Evolutionary conservation across 768 basidiomycete species (phyloP).

Genomic region (Suillus spraguei): DNA sequence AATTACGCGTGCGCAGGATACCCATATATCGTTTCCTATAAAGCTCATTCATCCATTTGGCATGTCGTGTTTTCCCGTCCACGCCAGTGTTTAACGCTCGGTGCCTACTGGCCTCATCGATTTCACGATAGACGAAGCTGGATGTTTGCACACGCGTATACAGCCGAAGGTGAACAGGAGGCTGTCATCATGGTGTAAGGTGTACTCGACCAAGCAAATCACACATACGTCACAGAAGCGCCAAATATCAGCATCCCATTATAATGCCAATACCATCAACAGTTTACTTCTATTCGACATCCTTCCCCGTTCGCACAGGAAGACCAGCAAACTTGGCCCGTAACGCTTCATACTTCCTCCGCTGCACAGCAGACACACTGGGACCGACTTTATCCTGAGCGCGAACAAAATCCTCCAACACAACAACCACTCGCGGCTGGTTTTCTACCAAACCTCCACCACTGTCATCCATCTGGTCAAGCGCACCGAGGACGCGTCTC

Average conservation of each 20-base stretch:
- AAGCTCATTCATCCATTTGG: too few species aligned
- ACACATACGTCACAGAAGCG: too few species aligned
- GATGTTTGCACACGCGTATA: too few species aligned
- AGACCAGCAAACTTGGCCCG: slow-evolving; percentile 84
- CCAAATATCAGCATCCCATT: background rate
- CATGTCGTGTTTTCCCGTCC: too few species aligned
- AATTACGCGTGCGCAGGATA: too few species aligned
- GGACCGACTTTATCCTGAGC: slow-evolving; percentile 85
- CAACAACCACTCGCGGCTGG: slow-evolving; percentile 47
- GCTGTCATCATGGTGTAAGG: too few species aligned
- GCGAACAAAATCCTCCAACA: slow-evolving; percentile 63
- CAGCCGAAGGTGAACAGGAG: too few species aligned
- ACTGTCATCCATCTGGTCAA: slow-evolving; percentile 58
- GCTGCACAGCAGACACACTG: slow-evolving; percentile 81
- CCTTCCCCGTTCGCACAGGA: slow-evolving; percentile 51
- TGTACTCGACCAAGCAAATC: too few species aligned
- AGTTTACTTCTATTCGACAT: slow-evolving; percentile 19
- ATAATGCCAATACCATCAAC: background rate
- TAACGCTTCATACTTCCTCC: slow-evolving; percentile 80
- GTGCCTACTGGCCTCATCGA: too few species aligned
- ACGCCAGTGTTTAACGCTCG: too few species aligned
- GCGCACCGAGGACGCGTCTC: slow-evolving; percentile 62
- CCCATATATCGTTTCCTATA: too few species aligned
- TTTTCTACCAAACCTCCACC: slow-evolving; percentile 15
- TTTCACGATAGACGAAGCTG: too few species aligned